phyloP scores from a whole-genome alignment of 2,329 filamentous ascomycete genomes.

The Neonectria punicea region DNA sequence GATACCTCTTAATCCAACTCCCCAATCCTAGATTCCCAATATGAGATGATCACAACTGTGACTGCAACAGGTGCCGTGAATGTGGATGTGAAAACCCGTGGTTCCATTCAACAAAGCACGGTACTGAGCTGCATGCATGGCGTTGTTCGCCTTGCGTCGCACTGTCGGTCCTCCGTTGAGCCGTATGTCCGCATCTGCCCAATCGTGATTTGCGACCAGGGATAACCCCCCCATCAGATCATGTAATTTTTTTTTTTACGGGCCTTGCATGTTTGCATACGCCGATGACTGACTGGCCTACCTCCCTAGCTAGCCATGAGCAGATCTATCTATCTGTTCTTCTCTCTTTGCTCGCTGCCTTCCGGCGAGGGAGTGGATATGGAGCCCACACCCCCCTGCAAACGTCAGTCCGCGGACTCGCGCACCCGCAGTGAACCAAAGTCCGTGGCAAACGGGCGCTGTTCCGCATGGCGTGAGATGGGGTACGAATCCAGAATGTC shows the following conservation, averaged over 20 bases:
- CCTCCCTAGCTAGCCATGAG: neutral
- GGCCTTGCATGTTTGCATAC: neutral
- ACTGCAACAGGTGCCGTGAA: neutral
- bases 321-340: conserved; percentile 5
- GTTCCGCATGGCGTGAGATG: conserved; percentile 19
- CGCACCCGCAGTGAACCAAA: conserved; percentile 8
- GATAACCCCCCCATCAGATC: conserved; percentile 30
- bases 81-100: neutral
- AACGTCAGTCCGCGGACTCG: conserved; percentile 16
- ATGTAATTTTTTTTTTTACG: conserved; percentile 20
- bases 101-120: conserved; percentile 15
- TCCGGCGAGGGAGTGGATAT: conserved; percentile 1
- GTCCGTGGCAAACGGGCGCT: conserved; percentile 2
- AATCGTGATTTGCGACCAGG: conserved; percentile 17
- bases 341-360: neutral
- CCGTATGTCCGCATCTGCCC: conserved; percentile 15
- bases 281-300: neutral
- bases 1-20: conserved; percentile 24
- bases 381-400: conserved; percentile 1
- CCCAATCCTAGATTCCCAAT: conserved; percentile 4
- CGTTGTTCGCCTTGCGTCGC: conserved; percentile 10
- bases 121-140: conserved; percentile 9
- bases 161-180: conserved; percentile 22
- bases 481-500: conserved; percentile 4
- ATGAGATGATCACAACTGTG: too few species aligned